phyloP scores from a whole-genome alignment of 1,139 yeast genomes.

The Trichomonascaceae sp. region DNA sequence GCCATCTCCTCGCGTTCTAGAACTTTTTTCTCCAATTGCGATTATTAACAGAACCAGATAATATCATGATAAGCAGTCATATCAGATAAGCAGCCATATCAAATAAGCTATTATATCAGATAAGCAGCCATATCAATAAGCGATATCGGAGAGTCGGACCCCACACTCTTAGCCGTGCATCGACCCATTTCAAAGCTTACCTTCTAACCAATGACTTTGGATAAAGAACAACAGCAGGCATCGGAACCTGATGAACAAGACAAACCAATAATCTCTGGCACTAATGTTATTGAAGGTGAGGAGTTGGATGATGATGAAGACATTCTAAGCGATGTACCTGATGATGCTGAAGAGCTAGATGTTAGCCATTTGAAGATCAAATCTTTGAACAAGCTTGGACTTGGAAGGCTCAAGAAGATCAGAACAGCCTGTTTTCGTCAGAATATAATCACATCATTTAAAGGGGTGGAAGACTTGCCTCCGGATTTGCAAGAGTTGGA shows the following conservation, averaged over 20 bases:
- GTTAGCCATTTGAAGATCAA: slow-evolving; percentile 72
- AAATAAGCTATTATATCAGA: no score
- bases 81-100: no score
- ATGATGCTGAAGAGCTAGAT: slow-evolving; percentile 63
- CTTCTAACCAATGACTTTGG: not conserved
- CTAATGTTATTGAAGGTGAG: slow-evolving; percentile 23
- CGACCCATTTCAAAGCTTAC: not conserved
- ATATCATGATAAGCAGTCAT: no score
- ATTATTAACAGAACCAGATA: no score
- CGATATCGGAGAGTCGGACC: no score
- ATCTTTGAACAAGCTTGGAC: slow-evolving; percentile 59
- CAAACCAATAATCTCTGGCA: slow-evolving; percentile 2
- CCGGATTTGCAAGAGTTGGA: slow-evolving; percentile 70
- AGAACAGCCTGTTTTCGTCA: slow-evolving; percentile 73
- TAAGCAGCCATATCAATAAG: no score
- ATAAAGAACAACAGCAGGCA: not conserved
- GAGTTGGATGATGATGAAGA: slow-evolving; percentile 36
- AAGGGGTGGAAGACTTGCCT: slow-evolving; percentile 59
- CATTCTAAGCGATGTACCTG: slow-evolving; percentile 54
- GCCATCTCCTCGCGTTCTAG: no score
- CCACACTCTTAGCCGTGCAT: not conserved
- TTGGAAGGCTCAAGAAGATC: slow-evolving; percentile 45
- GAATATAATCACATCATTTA: slow-evolving; percentile 67
- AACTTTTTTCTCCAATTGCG: no score
- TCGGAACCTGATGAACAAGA: not conserved